These are phyloP conservation scores for Mrakia gelida DNA, from an alignment of 768 basidiomycete genomes.

Conservation along the genomic window DNA sequence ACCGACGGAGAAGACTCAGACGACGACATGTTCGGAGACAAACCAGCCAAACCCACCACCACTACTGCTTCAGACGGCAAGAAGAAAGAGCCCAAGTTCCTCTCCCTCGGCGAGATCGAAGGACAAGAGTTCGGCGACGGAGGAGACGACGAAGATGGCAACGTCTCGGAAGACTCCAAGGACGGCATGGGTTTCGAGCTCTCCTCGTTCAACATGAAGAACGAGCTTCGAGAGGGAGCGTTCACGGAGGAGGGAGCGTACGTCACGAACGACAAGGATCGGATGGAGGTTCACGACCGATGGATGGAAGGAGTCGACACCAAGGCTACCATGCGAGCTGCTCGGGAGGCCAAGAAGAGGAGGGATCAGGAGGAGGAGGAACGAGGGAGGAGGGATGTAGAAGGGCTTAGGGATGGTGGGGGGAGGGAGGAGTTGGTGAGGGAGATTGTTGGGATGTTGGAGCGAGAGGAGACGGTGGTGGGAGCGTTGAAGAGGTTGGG, in stretches of 20 bases:
- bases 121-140: conserved; percentile 74
- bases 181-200: conserved; percentile 89
- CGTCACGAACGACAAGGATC: conserved; percentile 80
- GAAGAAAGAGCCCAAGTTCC: conserved; percentile 54
- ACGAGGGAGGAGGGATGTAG: conserved; percentile 69
- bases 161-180: conserved; percentile 59
- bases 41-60: conserved; percentile 40
- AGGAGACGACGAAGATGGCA: conserved; percentile 40
- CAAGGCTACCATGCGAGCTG: conserved; percentile 72
- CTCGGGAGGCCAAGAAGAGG: conserved; percentile 70
- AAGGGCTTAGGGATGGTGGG: conserved; percentile 39
- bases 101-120: conserved; percentile 90
- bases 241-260: conserved; percentile 82
- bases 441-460: conserved; percentile 64
- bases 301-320: conserved; percentile 88
- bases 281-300: conserved; percentile 82
- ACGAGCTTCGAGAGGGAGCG: conserved; percentile 97
- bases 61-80: not conserved
- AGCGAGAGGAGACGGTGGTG: conserved; percentile 84
- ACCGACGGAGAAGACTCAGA: conserved; percentile 41
- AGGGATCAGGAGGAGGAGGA: conserved; percentile 63
- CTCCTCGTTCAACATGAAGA: conserved; percentile 97
- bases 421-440: conserved; percentile 40
- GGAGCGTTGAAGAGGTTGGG: conserved; percentile 86
- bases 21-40: conserved; percentile 44